Evolutionary conservation across 129 eudicot species (phyloP), one percentile per base, ranked within the genome.

Genomic region (Saussurea involucrata): DNA sequence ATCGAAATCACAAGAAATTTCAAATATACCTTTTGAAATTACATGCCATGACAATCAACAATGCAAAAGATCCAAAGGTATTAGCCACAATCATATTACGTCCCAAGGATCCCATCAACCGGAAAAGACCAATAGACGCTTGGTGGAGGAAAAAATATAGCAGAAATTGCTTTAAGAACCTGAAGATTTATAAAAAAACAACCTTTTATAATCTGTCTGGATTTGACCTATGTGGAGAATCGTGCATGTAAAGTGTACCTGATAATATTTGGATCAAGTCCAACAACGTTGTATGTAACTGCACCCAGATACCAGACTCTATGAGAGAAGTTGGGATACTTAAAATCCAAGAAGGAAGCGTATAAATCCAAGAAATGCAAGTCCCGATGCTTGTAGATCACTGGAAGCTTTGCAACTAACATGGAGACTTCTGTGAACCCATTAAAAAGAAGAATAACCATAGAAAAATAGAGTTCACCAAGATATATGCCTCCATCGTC

Each of bases 351-450:
- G 99, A 91, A 77, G 99, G 99, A 74, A 95, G 83, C 64, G 99
- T 88, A 72, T 92, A 95, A 34, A 81, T 90, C 99, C 99, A 95
- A 75, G 89, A 91, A 95, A 63, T 89, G 96, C 87, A 95, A 83
- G 82, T 92, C 97, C 81, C 99, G 88, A 76, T 95, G 97, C 87
- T 95, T 95, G 90, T 95, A 95, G 75, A 95, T 84, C 58, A 95
- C 87, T 20, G 99, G 97, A 81, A 95, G 97, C 82, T 95, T 95
- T 28, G 91, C 85, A 32, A 95, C 96, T 70, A 95, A 71, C 97
- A 92, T 86, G 28, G 99, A 85, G 40, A 95, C 99, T 95, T 95
- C 99, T 25, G 99, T 95, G 80, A 95, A 95, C 74, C 99, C 99
- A 72, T 95, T 95, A 31, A 92, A 95, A 70, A 95, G 96, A 71